These are phyloP conservation scores for Candida tetrigidarum DNA, from an alignment of 1,139 yeast species.

Conservation along the genomic window DNA sequence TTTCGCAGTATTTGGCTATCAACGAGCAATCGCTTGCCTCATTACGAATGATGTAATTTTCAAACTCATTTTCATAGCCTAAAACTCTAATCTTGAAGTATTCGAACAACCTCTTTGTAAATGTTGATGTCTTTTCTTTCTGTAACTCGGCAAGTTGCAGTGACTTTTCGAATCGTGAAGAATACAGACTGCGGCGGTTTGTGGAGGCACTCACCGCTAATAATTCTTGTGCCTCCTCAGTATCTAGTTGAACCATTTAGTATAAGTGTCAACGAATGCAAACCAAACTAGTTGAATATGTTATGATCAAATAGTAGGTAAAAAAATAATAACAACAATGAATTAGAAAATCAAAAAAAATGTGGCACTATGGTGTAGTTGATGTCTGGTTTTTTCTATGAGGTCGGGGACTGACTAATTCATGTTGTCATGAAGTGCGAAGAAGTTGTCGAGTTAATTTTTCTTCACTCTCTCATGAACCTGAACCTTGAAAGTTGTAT, in stretches of 20 bases:
- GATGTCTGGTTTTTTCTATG: not conserved
- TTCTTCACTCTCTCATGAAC: too few species aligned
- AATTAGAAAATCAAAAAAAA: not conserved
- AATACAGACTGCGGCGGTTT: slow-evolving; percentile 5
- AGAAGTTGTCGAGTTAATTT: too few species aligned
- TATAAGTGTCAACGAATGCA: not conserved
- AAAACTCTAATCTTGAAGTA: slow-evolving; percentile 30
- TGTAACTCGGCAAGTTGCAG: slow-evolving; percentile 16
- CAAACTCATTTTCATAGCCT: slow-evolving; percentile 37
- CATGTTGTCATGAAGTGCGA: too few species aligned
- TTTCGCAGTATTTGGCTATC: slow-evolving; percentile 49
- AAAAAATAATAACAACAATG: not conserved
- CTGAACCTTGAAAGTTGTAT: too few species aligned
- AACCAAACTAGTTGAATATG: not conserved
- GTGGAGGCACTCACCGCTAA: slow-evolving; percentile 19
- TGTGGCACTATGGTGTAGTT: not conserved
- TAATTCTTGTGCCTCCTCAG: slow-evolving; percentile 19
- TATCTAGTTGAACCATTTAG: slow-evolving; percentile 10
- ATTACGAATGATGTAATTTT: slow-evolving; percentile 37
- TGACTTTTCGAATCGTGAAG: slow-evolving; percentile 3
- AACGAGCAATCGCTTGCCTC: slow-evolving; percentile 63
- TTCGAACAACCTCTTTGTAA: slow-evolving; percentile 27
- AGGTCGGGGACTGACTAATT: not conserved
- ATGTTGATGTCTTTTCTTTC: slow-evolving; percentile 24
- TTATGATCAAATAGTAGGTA: not conserved